Percentiles rank a stretch among this genome's conserved stretches.
phyloP scores from a whole-genome alignment of 2,329 filamentous ascomycete genomes.

The Bimuria novae-zelandiae region DNA sequence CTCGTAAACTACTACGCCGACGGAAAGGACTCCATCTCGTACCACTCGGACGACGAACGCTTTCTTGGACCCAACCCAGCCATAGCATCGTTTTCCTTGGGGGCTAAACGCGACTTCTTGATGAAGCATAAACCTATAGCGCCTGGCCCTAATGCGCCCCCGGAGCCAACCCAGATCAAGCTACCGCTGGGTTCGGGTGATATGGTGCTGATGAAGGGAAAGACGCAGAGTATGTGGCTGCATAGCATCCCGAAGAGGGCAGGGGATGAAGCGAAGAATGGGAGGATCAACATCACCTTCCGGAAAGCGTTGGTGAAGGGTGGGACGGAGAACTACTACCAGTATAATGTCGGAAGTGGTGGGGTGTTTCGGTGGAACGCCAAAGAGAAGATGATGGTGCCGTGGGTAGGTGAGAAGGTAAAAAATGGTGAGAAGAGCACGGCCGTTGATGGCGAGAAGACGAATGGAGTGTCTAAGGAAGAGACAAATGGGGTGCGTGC shows the following conservation, averaged over 20 bases:
- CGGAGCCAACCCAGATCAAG: slow-evolving; percentile 54
- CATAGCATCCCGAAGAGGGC: slow-evolving; percentile 78
- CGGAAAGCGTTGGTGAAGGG: slow-evolving; percentile 70
- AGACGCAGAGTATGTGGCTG: slow-evolving; percentile 73
- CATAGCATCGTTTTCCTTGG: slow-evolving; percentile 76
- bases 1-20: slow-evolving; percentile 84
- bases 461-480: background rate
- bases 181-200: slow-evolving; percentile 68
- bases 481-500: background rate
- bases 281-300: slow-evolving; percentile 77
- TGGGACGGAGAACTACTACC: slow-evolving; percentile 82
- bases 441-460: background rate
- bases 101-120: slow-evolving; percentile 73
- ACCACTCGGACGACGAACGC: slow-evolving; percentile 79
- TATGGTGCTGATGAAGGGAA: slow-evolving; percentile 78
- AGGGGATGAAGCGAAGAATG: slow-evolving; percentile 63
- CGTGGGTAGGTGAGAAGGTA: slow-evolving; percentile 30
- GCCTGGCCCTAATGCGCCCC: slow-evolving; percentile 35
- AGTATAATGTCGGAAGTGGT: slow-evolving; percentile 78
- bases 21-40: slow-evolving; percentile 76
- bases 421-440: slow-evolving; percentile 1
- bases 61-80: slow-evolving; percentile 72
- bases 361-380: slow-evolving; percentile 71
- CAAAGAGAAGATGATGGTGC: slow-evolving; percentile 55
- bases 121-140: slow-evolving; percentile 74